Conservation (phyloP, 148 eudicot species). For the Polygonum maritimum region DNA sequence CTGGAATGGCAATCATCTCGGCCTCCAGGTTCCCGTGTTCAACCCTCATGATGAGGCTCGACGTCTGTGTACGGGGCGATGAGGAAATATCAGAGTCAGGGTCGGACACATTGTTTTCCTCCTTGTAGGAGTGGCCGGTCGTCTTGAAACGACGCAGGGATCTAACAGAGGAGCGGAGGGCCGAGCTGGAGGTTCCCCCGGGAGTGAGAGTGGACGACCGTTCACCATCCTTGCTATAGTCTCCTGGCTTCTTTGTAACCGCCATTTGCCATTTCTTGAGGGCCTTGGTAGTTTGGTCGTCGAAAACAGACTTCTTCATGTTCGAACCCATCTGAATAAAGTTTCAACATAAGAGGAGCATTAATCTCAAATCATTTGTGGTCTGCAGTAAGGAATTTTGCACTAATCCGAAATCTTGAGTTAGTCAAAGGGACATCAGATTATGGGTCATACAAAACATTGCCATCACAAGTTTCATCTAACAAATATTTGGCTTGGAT, state of each 20-base stretch:
- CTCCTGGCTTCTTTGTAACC: slow-evolving; percentile 31
- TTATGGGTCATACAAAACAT: background rate
- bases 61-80: background rate
- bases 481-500: too few relatives aligned
- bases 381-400: background rate
- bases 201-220: background rate
- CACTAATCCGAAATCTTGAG: background rate
- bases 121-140: background rate
- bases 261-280: slow-evolving; percentile 61
- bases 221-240: background rate
- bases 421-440: background rate
- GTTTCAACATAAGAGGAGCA: background rate
- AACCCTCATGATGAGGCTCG: background rate
- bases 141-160: slow-evolving; percentile 1
- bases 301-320: slow-evolving; percentile 83
- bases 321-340: slow-evolving; percentile 76
- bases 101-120: background rate
- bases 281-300: slow-evolving; percentile 84
- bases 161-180: background rate
- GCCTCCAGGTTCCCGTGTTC: background rate
- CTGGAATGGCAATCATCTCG: background rate
- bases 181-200: background rate
- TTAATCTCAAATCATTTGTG: background rate
- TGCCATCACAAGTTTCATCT: background rate
- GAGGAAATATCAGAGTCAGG: background rate